Evolutionary conservation across 148 eudicot genomes (phyloP).

Genomic region (Silene latifolia): DNA sequence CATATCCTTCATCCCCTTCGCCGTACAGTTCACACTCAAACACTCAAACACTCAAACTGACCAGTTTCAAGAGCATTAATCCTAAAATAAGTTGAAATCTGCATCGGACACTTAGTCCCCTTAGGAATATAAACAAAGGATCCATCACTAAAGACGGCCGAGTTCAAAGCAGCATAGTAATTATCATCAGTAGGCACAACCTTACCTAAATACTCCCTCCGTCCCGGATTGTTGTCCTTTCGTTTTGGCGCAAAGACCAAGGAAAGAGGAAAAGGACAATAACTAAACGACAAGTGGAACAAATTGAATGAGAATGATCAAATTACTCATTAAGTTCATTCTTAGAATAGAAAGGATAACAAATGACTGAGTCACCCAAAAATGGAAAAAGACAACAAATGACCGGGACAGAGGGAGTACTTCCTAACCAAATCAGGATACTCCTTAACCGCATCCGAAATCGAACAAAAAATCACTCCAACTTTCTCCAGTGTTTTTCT

Average conservation of each 20-base stretch:
- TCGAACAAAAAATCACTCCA: conserved; percentile 92
- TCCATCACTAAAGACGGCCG: conserved; percentile 98
- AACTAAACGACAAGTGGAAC: too few relatives aligned
- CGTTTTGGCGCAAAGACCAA: too few relatives aligned
- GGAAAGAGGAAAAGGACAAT: too few relatives aligned
- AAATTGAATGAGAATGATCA: too few relatives aligned
- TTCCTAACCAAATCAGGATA: conserved; percentile 72
- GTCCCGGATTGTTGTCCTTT: too few relatives aligned
- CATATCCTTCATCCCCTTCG: conserved; percentile 51
- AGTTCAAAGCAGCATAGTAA: conserved; percentile 79
- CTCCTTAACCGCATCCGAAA: conserved; percentile 83
- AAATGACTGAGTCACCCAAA: too few relatives aligned
- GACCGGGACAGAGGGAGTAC: too few relatives aligned
- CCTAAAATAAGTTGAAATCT: conserved; percentile 86
- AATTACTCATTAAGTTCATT: too few relatives aligned
- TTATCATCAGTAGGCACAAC: conserved; percentile 84
- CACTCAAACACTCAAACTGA: conserved; percentile 89
- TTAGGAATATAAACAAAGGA: conserved; percentile 89
- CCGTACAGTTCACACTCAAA: conserved; percentile 51
- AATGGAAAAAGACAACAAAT: too few relatives aligned
- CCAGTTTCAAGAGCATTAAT: conserved; percentile 91
- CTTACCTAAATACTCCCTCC: conserved; percentile 79
- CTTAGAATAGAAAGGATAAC: too few relatives aligned
- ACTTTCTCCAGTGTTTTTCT: conserved; percentile 65
- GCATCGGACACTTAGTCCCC: conserved; percentile 83